A percentile compares a stretch with the other conserved stretches of the same genome.
phyloP scores from a whole-genome alignment of 2,329 filamentous ascomycete genomes.

The Hymenoscyphus occultus region DNA sequence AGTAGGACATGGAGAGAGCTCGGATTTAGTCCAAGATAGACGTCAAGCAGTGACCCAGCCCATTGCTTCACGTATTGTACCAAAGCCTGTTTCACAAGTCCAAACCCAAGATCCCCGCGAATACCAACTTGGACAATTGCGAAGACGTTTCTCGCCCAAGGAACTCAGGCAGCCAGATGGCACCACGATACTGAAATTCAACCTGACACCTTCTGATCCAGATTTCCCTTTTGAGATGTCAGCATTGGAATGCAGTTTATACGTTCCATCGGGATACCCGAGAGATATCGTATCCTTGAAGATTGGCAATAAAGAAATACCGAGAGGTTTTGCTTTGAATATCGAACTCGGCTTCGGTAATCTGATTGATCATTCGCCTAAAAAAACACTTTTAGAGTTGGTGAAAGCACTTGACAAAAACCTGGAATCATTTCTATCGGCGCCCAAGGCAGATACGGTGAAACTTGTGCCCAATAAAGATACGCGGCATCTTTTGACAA shows the following conservation, averaged over 20 bases:
- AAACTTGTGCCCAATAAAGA: constrained; percentile 50
- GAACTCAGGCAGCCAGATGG: constrained; percentile 37
- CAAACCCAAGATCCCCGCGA: constrained; percentile 66
- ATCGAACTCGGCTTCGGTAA: constrained; percentile 71
- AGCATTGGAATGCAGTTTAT: constrained; percentile 63
- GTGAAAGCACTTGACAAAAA: constrained; percentile 70
- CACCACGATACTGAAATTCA: constrained; percentile 57
- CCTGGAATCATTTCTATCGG: constrained; percentile 66
- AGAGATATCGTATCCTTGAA: constrained; percentile 54
- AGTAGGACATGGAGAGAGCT: constrained; percentile 15
- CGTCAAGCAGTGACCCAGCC: constrained; percentile 36
- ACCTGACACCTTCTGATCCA: constrained; percentile 70
- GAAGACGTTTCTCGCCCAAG: constrained; percentile 58
- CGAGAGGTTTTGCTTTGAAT: constrained; percentile 70
- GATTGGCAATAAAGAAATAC: constrained; percentile 68
- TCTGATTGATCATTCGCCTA: constrained; percentile 54
- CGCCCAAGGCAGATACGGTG: constrained; percentile 68
- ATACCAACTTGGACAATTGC: constrained; percentile 73
- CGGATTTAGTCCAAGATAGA: constrained; percentile 30
- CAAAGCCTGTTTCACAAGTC: constrained; percentile 62
- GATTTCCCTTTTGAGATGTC: constrained; percentile 80
- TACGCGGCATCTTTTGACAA: constrained; percentile 33
- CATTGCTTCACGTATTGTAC: constrained; percentile 49
- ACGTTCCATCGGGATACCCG: constrained; percentile 64
- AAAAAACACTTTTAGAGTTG: constrained; percentile 60